Evolutionary conservation across 2,329 filamentous ascomycete genomes (phyloP).

Genomic region (Nemania sp.): DNA sequence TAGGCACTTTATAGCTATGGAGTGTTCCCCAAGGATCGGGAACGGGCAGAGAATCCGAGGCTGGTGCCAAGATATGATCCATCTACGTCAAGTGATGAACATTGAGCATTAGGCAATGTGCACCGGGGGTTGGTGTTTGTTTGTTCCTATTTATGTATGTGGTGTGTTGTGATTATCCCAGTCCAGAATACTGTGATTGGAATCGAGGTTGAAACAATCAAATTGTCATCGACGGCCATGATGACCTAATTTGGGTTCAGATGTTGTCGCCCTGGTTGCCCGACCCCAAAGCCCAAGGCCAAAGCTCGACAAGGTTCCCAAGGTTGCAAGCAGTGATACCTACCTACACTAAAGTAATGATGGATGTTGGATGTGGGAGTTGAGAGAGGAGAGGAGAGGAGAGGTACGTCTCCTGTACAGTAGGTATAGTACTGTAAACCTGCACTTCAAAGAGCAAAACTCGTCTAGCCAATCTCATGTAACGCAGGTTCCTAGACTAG

Average conservation of each 20-base stretch:
- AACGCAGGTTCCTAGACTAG: background rate
- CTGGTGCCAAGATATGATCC: background rate
- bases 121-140: background rate
- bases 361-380: background rate
- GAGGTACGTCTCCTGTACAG: background rate
- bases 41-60: background rate
- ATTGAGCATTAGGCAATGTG: no score
- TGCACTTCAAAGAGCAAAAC: background rate
- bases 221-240: slow-evolving; percentile 32
- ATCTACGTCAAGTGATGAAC: background rate
- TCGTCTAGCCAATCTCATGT: background rate
- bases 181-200: slow-evolving; percentile 5
- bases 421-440: background rate
- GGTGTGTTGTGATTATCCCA: background rate
- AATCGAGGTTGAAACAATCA: slow-evolving; percentile 12
- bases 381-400: background rate
- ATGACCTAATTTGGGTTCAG: slow-evolving; percentile 28
- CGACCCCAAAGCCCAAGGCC: slow-evolving; percentile 15
- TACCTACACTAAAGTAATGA: background rate
- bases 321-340: background rate
- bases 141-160: background rate
- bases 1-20: background rate
- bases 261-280: slow-evolving; percentile 12
- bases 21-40: background rate
- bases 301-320: slow-evolving; percentile 12